Base-by-base conservation (phyloP, 2,329 filamentous ascomycete genomes). In the Dactylellina cionopaga region DNA sequence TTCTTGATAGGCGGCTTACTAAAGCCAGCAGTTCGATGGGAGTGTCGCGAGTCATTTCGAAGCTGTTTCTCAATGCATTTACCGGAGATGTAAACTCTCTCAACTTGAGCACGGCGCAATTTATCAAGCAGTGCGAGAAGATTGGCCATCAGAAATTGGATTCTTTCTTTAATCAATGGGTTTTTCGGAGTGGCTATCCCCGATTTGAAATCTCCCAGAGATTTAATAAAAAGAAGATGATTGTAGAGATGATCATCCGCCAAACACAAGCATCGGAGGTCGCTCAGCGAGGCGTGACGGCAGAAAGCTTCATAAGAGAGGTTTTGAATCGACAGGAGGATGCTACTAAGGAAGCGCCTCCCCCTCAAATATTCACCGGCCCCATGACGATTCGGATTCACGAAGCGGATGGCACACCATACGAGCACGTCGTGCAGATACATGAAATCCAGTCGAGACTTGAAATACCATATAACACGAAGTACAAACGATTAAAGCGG, bases 321-420 rank as follows among this genome's bases (percentile, higher is more conserved):
- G 87, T 94, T 63, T 91, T 96, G 76, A 93, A 98, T 80, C 29
- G 52, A 44, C 46, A 46, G 7, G 33, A 24, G 3, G 58, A 49
- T 3, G 47, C 19, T n/a, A n/a, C 24, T 37, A 56, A 63, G 31
- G 69, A 58, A 1, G 11, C 43, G 3, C 22, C 35, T 15, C 51
- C 52, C 1, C 41, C 62, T 5, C 56, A 68, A 17, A 46, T 73
- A 19, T 98, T 98, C 77, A 95, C 92, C 0, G 95, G 95, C 0
- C 94, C 95, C 0, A 96, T 99, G 91, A 99, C 95, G 0, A 94
- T 99, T 74, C 86, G 95, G 29, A 97, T 99, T 74, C 95, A 99
- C 81, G 95, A 99, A 82, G 95, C 95, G 22, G 96, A 99, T 78
- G 95, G 95, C 7, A 98, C 95, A 0, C 95, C 95, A 1, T 99